Base-by-base conservation (phyloP, 1,284 basidiomycete genomes). In the Sparassis latifolia region DNA sequence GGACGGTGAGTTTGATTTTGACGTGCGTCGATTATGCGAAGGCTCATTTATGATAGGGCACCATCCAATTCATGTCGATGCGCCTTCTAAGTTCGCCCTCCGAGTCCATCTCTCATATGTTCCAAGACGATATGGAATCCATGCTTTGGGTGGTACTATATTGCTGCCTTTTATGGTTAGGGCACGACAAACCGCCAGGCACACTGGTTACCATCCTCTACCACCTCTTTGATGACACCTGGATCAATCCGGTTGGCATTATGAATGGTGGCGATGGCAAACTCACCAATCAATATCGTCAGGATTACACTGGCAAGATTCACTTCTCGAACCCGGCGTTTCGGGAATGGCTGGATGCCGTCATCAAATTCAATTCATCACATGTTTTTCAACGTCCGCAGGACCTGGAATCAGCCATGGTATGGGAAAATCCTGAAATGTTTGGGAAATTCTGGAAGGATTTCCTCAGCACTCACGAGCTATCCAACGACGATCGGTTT, bases 51-150 rank as follows among this genome's bases (percentile, higher is more conserved):
- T 37, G 12, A 44, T 27, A 44, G 43, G 43, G 43, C 32, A 44
- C 43, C 10, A 30, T n/a, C 27, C 29, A 44, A 7, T 44, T 44
- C 27, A 44, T 44, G 43, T 44, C 43, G 20, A 27, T 27, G 10
- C 20, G 30, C 5, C 7, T 44, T 44, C 28, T 44, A 5, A 6
- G 27, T n/a, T 10, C 9, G 5, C 7, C 27, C 10, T 20, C 20
- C 20, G 20, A 20, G 20, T 20, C 20, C 20, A 5, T 30, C 5
- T 9, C 27, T 7, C 43, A 44, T 30, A 30, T 10, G 5, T 5
- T 44, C 5, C 43, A 44, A 44, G 43, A 44, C 27, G 43, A 44
- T 20, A 44, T 44, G 43, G 43, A 44, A 44, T 44, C 43, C 6
- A 30, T 44, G 6, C 32, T 44, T 10, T 44, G 27, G 6, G 43